A percentile compares a stretch with the other conserved stretches of the same genome.
phyloP scores from a whole-genome alignment of 441 rosid genomes.

The Adansonia gregorii region DNA sequence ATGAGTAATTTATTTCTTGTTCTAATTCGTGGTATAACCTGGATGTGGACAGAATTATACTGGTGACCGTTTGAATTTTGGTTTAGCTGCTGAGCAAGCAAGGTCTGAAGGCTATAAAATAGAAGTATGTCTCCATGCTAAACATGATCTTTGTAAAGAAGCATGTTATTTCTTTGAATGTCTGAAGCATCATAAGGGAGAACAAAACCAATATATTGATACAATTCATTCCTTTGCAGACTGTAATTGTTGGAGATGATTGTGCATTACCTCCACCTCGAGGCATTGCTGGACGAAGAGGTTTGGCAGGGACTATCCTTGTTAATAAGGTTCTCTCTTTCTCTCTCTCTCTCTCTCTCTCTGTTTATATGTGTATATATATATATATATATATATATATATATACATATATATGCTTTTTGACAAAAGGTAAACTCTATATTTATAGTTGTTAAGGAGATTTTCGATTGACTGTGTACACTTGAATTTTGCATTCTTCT shows the following conservation, averaged over 20 bases:
- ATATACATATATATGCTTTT: background rate
- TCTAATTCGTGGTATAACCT: conserved; percentile 33
- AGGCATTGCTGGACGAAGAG: conserved; percentile 91
- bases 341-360: conserved; percentile 20
- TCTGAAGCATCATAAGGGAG: conserved; percentile 22
- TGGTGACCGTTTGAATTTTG: conserved; percentile 95
- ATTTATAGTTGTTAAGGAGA: background rate
- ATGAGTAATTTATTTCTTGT: background rate
- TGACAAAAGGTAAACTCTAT: background rate
- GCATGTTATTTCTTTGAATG: conserved; percentile 15
- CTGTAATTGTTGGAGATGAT: conserved; percentile 95
- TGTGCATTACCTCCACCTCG: conserved; percentile 97
- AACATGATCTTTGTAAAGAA: background rate
- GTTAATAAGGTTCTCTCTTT: conserved; percentile 75
- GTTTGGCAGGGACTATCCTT: conserved; percentile 94
- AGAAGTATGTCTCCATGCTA: conserved; percentile 58
- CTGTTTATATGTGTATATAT: too few species aligned
- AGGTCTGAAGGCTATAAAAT: conserved; percentile 94
- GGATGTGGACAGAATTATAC: conserved; percentile 78
- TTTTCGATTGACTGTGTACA: background rate
- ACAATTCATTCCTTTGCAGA: conserved; percentile 49
- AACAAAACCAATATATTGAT: conserved; percentile 19
- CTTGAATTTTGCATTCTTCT: background rate
- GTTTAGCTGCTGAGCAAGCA: conserved; percentile 99
- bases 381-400: too few species aligned